A percentile compares a stretch with the other conserved stretches of the same genome.
phyloP scores from a whole-genome alignment of 306 rosid genomes.

The Rosa lucieae region DNA sequence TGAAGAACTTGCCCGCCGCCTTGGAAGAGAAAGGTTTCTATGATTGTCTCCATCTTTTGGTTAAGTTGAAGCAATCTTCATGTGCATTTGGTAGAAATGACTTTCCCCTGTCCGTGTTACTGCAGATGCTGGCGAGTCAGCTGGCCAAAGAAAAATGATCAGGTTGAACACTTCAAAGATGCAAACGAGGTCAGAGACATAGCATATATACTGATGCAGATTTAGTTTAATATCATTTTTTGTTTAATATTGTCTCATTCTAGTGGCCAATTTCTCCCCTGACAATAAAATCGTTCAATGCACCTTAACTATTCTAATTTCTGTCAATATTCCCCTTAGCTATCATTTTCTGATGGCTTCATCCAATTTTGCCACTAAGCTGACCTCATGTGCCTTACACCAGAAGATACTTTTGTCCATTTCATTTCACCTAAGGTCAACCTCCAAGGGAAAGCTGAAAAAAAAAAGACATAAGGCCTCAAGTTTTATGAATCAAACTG shows the following conservation, averaged over 20 bases:
- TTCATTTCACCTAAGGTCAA: neutral
- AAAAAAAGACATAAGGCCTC: neutral
- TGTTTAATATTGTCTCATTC: neutral
- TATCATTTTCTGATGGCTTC: neutral
- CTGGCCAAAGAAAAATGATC: conserved; percentile 75
- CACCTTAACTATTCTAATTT: neutral
- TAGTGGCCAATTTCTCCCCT: neutral
- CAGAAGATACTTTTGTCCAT: neutral
- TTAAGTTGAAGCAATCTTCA: conserved; percentile 17
- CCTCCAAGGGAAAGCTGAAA: neutral
- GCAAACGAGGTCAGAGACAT: conserved; percentile 80
- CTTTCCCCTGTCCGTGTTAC: neutral
- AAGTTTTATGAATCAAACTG: neutral
- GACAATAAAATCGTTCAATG: neutral
- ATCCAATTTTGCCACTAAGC: neutral
- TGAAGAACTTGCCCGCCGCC: conserved; percentile 98
- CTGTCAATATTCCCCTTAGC: neutral
- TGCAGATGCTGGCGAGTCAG: conserved; percentile 94
- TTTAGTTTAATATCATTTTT: neutral
- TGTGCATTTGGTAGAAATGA: conserved; percentile 1
- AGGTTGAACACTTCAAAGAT: conserved; percentile 63
- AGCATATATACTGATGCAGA: neutral
- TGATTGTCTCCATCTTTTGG: conserved; percentile 16
- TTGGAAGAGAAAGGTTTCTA: conserved; percentile 84
- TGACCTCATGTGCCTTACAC: neutral